Evolutionary conservation across 2,329 filamentous ascomycete genomes (phyloP).

Genomic region (Paraconiothyrium sp.): DNA sequence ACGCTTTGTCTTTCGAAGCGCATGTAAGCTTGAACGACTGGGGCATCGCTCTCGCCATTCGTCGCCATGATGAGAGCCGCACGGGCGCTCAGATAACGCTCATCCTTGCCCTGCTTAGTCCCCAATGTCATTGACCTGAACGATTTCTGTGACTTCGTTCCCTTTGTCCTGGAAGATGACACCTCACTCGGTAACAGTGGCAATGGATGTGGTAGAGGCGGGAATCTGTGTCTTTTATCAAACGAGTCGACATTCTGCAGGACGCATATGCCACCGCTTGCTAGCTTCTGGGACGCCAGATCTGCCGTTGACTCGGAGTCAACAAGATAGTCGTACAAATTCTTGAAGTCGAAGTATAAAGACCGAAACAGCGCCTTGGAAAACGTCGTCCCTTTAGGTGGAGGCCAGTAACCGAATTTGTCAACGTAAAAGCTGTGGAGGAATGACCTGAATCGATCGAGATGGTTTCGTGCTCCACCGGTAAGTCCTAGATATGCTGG

Average conservation of each 20-base stretch:
- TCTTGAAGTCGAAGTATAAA: slow-evolving; percentile 76
- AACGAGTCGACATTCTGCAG: slow-evolving; percentile 74
- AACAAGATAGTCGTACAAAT: slow-evolving; percentile 75
- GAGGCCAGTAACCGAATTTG: slow-evolving; percentile 78
- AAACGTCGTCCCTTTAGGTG: slow-evolving; percentile 62
- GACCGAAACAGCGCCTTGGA: slow-evolving; percentile 66
- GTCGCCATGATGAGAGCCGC: slow-evolving; percentile 63
- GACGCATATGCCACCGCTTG: slow-evolving; percentile 74
- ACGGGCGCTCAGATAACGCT: slow-evolving; percentile 61
- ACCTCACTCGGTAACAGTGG: slow-evolving; percentile 68
- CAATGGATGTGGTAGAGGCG: slow-evolving; percentile 70
- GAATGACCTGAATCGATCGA: slow-evolving; percentile 77
- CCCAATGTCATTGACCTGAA: slow-evolving; percentile 48
- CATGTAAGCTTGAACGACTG: slow-evolving; percentile 73
- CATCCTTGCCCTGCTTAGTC: slow-evolving; percentile 53
- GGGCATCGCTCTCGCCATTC: slow-evolving; percentile 54
- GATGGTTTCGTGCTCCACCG: slow-evolving; percentile 68
- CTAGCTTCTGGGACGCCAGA: slow-evolving; percentile 62
- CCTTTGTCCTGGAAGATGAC: slow-evolving; percentile 37
- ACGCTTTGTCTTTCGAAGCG: slow-evolving; percentile 72
- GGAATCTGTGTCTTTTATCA: slow-evolving; percentile 68
- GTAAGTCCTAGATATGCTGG: slow-evolving; percentile 72
- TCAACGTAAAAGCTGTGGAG: slow-evolving; percentile 72
- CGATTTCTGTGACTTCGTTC: slow-evolving; percentile 44
- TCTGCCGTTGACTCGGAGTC: slow-evolving; percentile 66